Evolutionary conservation across 2,329 filamentous ascomycete genomes (phyloP), one percentile per base, ranked within the genome.

Genomic region (Arthroderma uncinatum): DNA sequence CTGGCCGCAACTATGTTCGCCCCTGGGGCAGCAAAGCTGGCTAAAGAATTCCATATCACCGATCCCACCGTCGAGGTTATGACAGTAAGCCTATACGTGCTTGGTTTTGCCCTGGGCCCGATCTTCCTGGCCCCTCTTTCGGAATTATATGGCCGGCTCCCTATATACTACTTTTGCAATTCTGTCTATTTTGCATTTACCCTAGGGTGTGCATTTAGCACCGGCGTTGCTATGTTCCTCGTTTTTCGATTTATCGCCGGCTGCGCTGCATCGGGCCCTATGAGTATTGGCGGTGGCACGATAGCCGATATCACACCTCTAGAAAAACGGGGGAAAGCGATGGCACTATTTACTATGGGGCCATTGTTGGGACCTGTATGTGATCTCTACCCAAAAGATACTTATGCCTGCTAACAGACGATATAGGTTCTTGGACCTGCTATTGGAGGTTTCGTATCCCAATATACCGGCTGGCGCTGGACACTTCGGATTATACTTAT

Each of bases 401-500:
- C 14, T 4, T 3, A 47, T 7, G 9, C 40, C 53, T 71, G 21
- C 19, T 47, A 23, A 47, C 40, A 25, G 7, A 12, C 4, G 10
- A 12, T 23, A 25, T 47, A 47, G 40, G 71, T 74, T 0, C 74
- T 83, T 30, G 84, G 85, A 0, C 85, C 86, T 0, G 73, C 91
- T 0, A 84, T 95, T 34, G 90, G 90, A 21, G 90, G 90, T 0
- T 94, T 95, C 63, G 81, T 87, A 0, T 88, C 76, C 3, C 67
- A 76, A 58, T 75, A 75, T 61, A 74, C 93, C 1, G 89, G 89
- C 9, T 96, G 91, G 91, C 76, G 90, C 30, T 95, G 89, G 89
- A 85, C 85, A 37, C 87, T 87, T 66, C 95, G 88, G 33, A 23
- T 54, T n/a, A 40, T 40, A 5, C 12, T 54, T n/a, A 54, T 54